These are phyloP conservation scores for Plenodomus tracheiphilus DNA, from an alignment of 2,329 filamentous ascomycete genomes.

Conservation along the genomic window DNA sequence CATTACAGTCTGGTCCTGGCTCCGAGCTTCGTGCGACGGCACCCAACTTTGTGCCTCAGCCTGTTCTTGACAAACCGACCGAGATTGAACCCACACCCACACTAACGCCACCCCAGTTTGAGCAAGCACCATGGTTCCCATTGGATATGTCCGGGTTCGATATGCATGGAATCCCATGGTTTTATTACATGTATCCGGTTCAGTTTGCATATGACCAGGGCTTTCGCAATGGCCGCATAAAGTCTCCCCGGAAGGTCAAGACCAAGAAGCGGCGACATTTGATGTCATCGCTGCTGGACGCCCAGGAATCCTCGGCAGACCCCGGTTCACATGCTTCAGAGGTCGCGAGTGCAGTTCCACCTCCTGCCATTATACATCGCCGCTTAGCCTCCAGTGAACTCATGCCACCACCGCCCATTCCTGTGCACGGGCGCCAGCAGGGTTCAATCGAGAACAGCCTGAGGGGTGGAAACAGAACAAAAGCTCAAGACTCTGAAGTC, in stretches of 20 bases:
- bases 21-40: constrained; percentile 39
- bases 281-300: not conserved
- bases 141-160: constrained; percentile 26
- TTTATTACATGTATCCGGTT: constrained; percentile 36
- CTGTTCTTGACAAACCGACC: not conserved
- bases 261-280: constrained; percentile 10
- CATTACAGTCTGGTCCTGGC: constrained; percentile 11
- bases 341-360: not conserved
- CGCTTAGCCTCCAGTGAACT: constrained; percentile 2
- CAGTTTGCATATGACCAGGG: constrained; percentile 21
- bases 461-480: not conserved
- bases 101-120: not conserved
- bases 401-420: constrained; percentile 1
- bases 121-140: constrained; percentile 5
- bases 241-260: constrained; percentile 24
- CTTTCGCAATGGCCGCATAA: constrained; percentile 16
- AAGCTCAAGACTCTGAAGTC: not conserved
- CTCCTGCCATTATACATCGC: constrained; percentile 5
- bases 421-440: not conserved
- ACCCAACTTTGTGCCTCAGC: constrained; percentile 32
- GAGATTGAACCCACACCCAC: not conserved
- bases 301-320: not conserved
- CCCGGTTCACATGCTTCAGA: not conserved
- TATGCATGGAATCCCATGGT: constrained; percentile 30
- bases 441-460: not conserved